Evolutionary conservation across 805 yeast species (phyloP), one percentile per base, ranked within the genome.

Genomic region (Nakazawaea populi): DNA sequence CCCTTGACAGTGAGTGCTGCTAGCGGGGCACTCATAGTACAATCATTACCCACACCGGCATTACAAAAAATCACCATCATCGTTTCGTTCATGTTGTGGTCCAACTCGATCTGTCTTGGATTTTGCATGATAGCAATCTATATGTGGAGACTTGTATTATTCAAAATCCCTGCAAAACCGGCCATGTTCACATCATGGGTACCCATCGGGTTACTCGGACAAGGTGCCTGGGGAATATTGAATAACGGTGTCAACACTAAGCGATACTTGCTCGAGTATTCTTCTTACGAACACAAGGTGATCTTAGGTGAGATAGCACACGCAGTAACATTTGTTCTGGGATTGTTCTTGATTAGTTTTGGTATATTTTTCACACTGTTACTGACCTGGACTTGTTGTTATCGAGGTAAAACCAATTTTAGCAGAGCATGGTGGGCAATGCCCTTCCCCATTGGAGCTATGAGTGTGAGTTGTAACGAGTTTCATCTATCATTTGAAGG

Each of bases 401-500:
- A 36, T 27, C 28, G 49, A 28, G 48, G 49, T 12, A 31, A 29
- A 9, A 54, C 68, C 10, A 37, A 56, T 34, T 83, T 80, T 68
- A 69, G 72, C 31, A 72, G 73, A 55, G 75, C 79, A 1, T 81
- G 82, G 80, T 87, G 96, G 96, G 82, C 90, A 14, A 78, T 87
- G 72, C 87, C 96, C 55, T 90, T 90, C 83, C 97, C 96, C 4
- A 60, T 89, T 58, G 97, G 96, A 2, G 88, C 95, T 0, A 82
- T 87, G 84, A 72, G 85, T 0, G 63, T 85, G 11, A 80, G 89
- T 2, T 75, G 80, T 52, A 64, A 71, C 8, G 76, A 80, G 57
- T 60, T 89, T 18, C 83, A 72, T 41, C 58, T 54, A 4, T 61
- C 75, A 2, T 78, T 77, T 45, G 38, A 39, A n/a, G 76, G 76